Percentiles rank a stretch among this genome's conserved stretches.
Conservation (phyloP, 2,329 filamentous ascomycete genomes). For the Fusarium luffae region DNA sequence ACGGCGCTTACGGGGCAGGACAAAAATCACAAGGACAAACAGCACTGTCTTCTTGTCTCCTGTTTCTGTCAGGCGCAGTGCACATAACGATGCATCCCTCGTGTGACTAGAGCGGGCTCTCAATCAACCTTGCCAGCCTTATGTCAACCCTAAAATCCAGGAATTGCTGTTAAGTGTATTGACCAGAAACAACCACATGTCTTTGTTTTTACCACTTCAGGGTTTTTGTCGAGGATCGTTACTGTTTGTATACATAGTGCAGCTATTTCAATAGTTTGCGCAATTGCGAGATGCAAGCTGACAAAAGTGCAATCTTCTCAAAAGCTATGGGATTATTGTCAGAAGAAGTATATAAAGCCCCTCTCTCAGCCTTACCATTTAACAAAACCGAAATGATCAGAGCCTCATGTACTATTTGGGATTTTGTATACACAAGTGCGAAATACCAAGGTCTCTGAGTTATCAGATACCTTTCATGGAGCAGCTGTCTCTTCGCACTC, state of each 20-base stretch:
- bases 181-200: neutral
- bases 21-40: neutral
- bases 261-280: neutral
- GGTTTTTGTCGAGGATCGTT: neutral
- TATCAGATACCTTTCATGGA: neutral
- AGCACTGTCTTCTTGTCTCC: neutral
- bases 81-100: neutral
- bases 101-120: neutral
- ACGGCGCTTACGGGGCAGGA: neutral
- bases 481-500: neutral
- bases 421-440: neutral
- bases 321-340: no score
- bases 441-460: neutral
- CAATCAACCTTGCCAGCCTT: conserved; percentile 11
- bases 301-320: neutral
- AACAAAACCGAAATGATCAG: neutral
- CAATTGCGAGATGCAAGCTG: neutral
- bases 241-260: neutral
- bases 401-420: neutral
- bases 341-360: neutral
- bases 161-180: neutral
- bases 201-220: neutral
- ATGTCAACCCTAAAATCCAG: neutral
- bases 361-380: neutral
- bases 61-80: neutral